A percentile compares a stretch with the other conserved stretches of the same genome.
Evolutionary conservation across 2,329 filamentous ascomycete species (phyloP).

Genomic region (Aspergillus arachidicola): DNA sequence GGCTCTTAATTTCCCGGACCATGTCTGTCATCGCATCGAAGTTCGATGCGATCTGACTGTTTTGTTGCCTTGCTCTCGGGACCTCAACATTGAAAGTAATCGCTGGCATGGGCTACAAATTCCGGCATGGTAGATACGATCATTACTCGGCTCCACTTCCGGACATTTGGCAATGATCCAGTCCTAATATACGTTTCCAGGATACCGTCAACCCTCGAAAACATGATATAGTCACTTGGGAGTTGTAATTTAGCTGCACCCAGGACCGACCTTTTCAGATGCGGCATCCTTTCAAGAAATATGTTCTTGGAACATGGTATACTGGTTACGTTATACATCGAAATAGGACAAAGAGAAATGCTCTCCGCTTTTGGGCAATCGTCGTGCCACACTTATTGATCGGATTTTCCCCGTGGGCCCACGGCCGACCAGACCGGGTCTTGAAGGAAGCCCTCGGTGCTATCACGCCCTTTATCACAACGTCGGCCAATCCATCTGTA

Average conservation of each 20-base stretch:
- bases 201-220: neutral
- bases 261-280: neutral
- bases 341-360: neutral
- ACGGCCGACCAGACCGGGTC: neutral
- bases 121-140: neutral
- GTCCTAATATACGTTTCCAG: neutral
- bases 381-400: too few relatives aligned
- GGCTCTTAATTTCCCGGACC: neutral
- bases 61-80: neutral
- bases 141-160: neutral
- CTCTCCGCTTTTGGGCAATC: neutral
- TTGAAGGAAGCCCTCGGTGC: neutral
- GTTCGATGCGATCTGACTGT: neutral
- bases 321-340: neutral
- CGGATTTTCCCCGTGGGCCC: neutral
- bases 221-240: neutral
- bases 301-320: neutral
- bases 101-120: neutral
- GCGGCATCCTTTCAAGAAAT: neutral
- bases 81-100: neutral
- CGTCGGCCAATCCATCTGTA: conserved; percentile 44
- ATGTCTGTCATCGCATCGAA: neutral
- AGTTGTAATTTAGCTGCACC: neutral
- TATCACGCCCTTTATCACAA: conserved; percentile 21
- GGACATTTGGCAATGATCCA: neutral